These are phyloP conservation scores for Phytophthora ramorum DNA, from an alignment of 352 stramenopile species.

Conservation along the genomic window DNA sequence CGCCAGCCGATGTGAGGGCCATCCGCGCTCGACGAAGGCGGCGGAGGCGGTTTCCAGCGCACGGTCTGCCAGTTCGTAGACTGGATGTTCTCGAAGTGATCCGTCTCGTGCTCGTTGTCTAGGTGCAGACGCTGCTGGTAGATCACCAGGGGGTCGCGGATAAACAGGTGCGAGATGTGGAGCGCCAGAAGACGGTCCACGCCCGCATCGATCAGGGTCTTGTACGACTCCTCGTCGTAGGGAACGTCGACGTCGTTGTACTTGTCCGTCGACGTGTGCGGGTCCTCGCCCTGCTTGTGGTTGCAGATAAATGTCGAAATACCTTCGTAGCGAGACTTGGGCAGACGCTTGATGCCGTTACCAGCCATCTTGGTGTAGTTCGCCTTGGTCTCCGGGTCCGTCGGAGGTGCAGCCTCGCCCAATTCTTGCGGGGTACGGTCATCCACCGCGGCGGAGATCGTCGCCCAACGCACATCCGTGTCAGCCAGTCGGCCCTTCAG, in stretches of 20 bases:
- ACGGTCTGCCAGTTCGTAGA: slow-evolving; percentile 99
- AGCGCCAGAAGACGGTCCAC: slow-evolving; percentile 96
- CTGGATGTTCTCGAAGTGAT: slow-evolving; percentile 99
- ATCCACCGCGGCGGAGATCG: slow-evolving; percentile 98
- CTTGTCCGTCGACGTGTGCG: slow-evolving; percentile 76
- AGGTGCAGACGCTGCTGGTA: slow-evolving; percentile 91
- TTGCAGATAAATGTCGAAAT: slow-evolving; percentile 93
- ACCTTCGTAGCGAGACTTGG: slow-evolving; percentile 95
- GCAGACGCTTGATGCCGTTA: slow-evolving; percentile 92
- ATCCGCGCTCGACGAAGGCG: slow-evolving; percentile 41
- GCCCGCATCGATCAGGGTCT: slow-evolving; percentile 89
- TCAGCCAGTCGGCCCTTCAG: slow-evolving; percentile 94
- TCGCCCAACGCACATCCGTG: slow-evolving; percentile 95
- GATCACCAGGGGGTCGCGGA: slow-evolving; percentile 97
- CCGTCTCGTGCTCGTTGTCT: slow-evolving; percentile 84
- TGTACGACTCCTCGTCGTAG: slow-evolving; percentile 95
- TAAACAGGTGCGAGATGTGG: slow-evolving; percentile 99
- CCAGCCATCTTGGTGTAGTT: slow-evolving; percentile 94
- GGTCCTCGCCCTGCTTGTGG: slow-evolving; percentile 87
- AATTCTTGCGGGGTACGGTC: slow-evolving; percentile 91
- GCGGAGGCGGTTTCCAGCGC: slow-evolving; percentile 99
- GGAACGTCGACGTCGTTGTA: slow-evolving; percentile 96
- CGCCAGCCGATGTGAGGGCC: slow-evolving; percentile 83
- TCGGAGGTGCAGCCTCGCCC: slow-evolving; percentile 46
- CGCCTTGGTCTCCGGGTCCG: slow-evolving; percentile 52